Evolutionary conservation across 306 rosid genomes (phyloP).

Genomic region (Citrullus colocynthis): DNA sequence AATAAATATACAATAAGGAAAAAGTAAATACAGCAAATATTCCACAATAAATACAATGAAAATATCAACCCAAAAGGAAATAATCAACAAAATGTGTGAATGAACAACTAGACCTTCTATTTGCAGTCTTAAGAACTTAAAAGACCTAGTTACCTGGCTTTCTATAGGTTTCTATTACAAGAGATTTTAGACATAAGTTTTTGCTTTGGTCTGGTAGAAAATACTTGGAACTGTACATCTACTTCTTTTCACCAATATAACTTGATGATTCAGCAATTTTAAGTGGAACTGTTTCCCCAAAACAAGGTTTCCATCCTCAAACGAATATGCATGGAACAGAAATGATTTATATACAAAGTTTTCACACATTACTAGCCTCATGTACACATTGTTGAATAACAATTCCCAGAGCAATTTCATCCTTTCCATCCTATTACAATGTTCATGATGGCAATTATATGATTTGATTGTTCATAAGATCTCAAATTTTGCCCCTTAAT

Average conservation of each 20-base stretch:
- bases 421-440: neutral
- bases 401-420: neutral
- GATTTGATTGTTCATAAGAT: neutral
- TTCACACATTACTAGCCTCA: neutral
- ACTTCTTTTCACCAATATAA: neutral
- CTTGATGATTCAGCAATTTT: neutral
- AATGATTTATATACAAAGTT: neutral
- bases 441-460: neutral
- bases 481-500: neutral
- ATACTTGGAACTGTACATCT: neutral
- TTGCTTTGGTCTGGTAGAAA: neutral
- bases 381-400: neutral
- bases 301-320: neutral
- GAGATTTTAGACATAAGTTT: neutral
- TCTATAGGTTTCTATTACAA: neutral
- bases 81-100: neutral
- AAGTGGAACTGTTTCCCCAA: neutral
- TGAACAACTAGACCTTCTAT: neutral
- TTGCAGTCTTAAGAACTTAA: neutral
- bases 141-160: neutral
- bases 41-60: too few species aligned
- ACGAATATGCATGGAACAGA: neutral
- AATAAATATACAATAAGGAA: too few species aligned
- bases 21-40: too few species aligned
- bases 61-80: too few species aligned